A percentile compares a stretch with the other conserved stretches of the same genome.
phyloP scores from a whole-genome alignment of 139 green algal genomes.

The Yamagishiella unicocca region DNA sequence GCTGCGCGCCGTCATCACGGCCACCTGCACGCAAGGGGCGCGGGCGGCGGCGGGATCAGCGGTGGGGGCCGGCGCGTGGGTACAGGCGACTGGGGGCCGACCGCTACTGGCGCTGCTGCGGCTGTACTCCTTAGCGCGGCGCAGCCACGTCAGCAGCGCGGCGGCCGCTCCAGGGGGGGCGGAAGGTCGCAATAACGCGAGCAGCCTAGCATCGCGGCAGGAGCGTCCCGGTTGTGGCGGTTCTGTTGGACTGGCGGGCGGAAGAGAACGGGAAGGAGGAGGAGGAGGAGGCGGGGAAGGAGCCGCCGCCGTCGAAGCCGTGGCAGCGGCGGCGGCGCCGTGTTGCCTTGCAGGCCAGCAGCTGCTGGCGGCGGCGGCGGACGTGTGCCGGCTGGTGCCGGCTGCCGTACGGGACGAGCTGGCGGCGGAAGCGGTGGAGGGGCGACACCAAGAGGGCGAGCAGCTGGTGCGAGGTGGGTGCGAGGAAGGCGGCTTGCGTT shows the following conservation, averaged over 20 bases:
- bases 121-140: background rate
- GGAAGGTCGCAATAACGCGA: too few relatives aligned
- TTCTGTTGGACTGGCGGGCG: too few relatives aligned
- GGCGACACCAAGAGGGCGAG: background rate
- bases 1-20: background rate
- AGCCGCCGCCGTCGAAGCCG: too few relatives aligned
- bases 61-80: background rate
- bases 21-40: background rate
- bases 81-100: background rate
- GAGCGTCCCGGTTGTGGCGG: too few relatives aligned
- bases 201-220: too few relatives aligned
- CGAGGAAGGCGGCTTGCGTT: too few relatives aligned
- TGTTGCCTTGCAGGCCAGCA: background rate
- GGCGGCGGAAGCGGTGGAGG: background rate
- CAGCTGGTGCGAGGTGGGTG: background rate
- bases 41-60: background rate
- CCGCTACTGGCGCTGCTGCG: conserved; percentile 14
- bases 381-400: background rate
- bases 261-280: too few relatives aligned
- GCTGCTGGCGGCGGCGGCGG: conserved; percentile 15
- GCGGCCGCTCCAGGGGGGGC: too few relatives aligned
- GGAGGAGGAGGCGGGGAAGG: too few relatives aligned
- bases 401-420: background rate
- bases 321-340: background rate
- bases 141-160: background rate